phyloP scores from a whole-genome alignment of 78 protist genomes.

The Anaeramoeba flamelloides region DNA sequence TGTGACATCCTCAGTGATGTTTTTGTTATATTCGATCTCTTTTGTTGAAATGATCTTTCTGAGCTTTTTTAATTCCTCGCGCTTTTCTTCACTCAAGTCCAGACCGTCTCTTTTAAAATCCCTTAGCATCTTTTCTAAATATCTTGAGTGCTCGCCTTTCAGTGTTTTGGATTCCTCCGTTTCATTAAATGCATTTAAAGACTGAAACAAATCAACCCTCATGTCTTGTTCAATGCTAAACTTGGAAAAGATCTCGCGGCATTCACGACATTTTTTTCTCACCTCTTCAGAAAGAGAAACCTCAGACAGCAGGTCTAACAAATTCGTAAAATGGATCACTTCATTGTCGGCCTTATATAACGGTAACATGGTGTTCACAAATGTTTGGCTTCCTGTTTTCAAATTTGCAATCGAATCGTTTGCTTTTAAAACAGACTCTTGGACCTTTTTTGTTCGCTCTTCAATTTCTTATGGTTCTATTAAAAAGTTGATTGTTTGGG shows the following conservation, averaged over 20 bases:
- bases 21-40: background rate
- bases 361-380: background rate
- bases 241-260: background rate
- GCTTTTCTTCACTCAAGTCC: background rate
- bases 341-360: background rate
- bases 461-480: no score
- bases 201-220: background rate
- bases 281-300: background rate
- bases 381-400: background rate
- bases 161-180: background rate
- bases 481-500: no score
- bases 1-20: background rate
- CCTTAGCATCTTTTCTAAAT: background rate
- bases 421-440: no score
- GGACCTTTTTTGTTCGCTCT: no score
- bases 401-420: background rate
- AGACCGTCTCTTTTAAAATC: conserved; percentile 2
- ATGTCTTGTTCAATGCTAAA: background rate
- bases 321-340: background rate
- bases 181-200: background rate
- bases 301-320: background rate
- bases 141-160: background rate
- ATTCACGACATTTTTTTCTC: background rate
- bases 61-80: background rate
- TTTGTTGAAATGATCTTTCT: background rate